These are phyloP conservation scores for Acanthochlamys bracteata DNA, from an alignment of 106 monocot genomes.

Conservation along the genomic window DNA sequence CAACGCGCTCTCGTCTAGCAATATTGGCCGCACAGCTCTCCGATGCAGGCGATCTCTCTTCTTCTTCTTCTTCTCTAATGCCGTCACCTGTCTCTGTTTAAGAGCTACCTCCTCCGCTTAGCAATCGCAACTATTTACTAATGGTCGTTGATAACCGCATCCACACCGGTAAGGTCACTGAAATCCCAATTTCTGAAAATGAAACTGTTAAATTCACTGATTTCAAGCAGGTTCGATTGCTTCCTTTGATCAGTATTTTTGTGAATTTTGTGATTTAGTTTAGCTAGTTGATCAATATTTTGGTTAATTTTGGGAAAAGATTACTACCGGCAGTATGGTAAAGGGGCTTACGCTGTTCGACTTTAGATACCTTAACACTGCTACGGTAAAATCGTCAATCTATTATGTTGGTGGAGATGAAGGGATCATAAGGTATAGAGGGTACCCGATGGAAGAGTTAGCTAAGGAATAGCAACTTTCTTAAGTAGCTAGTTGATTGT, in stretches of 20 bases:
- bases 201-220: slow-evolving; percentile 77
- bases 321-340: slow-evolving; percentile 61
- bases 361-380: slow-evolving; percentile 94
- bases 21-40: slow-evolving; percentile 61
- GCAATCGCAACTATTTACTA: slow-evolving; percentile 35
- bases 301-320: slow-evolving; percentile 27
- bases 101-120: slow-evolving; percentile 5
- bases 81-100: slow-evolving; percentile 43
- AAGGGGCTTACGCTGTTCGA: slow-evolving; percentile 92
- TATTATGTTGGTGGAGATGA: slow-evolving; percentile 96
- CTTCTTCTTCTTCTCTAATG: slow-evolving; percentile 15
- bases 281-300: too few species aligned
- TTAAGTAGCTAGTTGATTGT: slow-evolving; percentile 32
- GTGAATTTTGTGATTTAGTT: too few species aligned
- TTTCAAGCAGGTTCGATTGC: slow-evolving; percentile 61
- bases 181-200: slow-evolving; percentile 59
- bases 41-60: background rate
- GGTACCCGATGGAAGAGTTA: slow-evolving; percentile 94
- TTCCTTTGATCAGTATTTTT: too few species aligned
- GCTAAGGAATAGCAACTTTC: slow-evolving; percentile 76
- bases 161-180: slow-evolving; percentile 77
- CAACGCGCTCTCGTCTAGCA: slow-evolving; percentile 54
- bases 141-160: slow-evolving; percentile 63
- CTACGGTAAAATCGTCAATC: slow-evolving; percentile 79
- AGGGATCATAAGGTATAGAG: slow-evolving; percentile 90